Evolutionary conservation across 192 early-diverging fungal species (phyloP).

Genomic region (Haplosporangium gracile): DNA sequence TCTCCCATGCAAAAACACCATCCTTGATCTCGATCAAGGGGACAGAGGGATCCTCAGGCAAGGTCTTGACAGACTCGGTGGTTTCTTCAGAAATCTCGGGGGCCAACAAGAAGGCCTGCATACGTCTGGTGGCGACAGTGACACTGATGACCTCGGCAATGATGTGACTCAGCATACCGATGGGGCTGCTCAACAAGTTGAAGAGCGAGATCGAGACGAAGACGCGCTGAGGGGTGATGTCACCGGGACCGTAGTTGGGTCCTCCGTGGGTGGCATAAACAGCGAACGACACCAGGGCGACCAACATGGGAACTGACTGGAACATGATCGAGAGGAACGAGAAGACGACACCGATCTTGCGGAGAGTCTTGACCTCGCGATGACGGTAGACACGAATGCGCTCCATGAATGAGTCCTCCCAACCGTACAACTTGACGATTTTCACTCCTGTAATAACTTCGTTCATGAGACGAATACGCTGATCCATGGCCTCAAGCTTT

Average conservation of each 20-base stretch:
- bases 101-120: conserved; percentile 45
- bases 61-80: background rate
- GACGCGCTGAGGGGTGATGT: conserved; percentile 26
- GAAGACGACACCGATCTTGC: conserved; percentile 48
- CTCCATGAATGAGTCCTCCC: conserved; percentile 45
- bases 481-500: conserved; percentile 56
- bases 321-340: conserved; percentile 55
- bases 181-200: conserved; percentile 36
- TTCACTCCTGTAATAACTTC: conserved; percentile 56
- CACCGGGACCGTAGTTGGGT: conserved; percentile 26
- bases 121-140: conserved; percentile 31
- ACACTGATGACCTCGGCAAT: conserved; percentile 37
- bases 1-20: conserved; percentile 45
- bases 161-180: conserved; percentile 39
- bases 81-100: conserved; percentile 34
- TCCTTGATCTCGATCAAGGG: conserved; percentile 41
- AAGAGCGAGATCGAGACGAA: conserved; percentile 47
- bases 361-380: conserved; percentile 43
- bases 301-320: conserved; percentile 36
- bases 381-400: conserved; percentile 36
- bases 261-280: conserved; percentile 43
- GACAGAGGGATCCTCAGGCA: conserved; percentile 33
- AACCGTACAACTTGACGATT: conserved; percentile 60
- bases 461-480: conserved; percentile 56
- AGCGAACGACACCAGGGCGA: conserved; percentile 36